These are phyloP conservation scores for Erysimum cheiri DNA, from an alignment of 441 rosid species.

Conservation along the genomic window DNA sequence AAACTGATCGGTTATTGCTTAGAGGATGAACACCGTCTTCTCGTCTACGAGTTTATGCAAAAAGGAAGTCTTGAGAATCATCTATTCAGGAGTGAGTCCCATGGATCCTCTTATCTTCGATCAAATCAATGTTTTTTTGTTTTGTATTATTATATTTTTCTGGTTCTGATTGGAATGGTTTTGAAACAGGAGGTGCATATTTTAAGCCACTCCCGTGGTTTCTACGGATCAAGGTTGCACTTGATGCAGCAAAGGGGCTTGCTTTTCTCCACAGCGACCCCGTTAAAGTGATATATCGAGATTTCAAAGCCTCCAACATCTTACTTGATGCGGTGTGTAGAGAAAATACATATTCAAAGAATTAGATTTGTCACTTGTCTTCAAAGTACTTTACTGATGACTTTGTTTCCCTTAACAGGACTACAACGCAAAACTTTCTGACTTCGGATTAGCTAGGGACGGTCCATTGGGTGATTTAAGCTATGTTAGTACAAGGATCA, in stretches of 20 bases:
- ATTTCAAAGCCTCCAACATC: constrained; percentile 84
- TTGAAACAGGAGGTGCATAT: constrained; percentile 62
- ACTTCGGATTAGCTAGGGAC: constrained; percentile 95
- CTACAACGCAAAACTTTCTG: constrained; percentile 85
- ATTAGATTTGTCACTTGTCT: constrained; percentile 6
- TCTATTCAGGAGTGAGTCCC: constrained; percentile 76
- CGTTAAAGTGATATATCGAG: constrained; percentile 89
- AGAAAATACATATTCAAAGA: constrained; percentile 5
- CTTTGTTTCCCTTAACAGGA: constrained; percentile 51
- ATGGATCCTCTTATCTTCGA: constrained; percentile 5
- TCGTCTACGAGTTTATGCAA: constrained; percentile 91
- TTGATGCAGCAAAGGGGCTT: constrained; percentile 93
- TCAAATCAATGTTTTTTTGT: neutral
- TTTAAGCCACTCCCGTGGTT: constrained; percentile 86
- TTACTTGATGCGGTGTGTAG: constrained; percentile 74
- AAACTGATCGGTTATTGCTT: constrained; percentile 83
- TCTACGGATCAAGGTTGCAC: constrained; percentile 75
- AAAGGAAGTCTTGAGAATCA: constrained; percentile 95
- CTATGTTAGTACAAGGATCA: constrained; percentile 87
- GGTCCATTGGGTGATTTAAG: constrained; percentile 82
- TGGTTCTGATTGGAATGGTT: constrained; percentile 20
- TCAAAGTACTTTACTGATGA: constrained; percentile 7
- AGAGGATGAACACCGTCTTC: constrained; percentile 85
- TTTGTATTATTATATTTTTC: neutral
- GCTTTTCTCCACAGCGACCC: constrained; percentile 88